Base-by-base conservation (phyloP, 1,139 yeast genomes). In the Nakaseomyces kungkrabaensis region DNA sequence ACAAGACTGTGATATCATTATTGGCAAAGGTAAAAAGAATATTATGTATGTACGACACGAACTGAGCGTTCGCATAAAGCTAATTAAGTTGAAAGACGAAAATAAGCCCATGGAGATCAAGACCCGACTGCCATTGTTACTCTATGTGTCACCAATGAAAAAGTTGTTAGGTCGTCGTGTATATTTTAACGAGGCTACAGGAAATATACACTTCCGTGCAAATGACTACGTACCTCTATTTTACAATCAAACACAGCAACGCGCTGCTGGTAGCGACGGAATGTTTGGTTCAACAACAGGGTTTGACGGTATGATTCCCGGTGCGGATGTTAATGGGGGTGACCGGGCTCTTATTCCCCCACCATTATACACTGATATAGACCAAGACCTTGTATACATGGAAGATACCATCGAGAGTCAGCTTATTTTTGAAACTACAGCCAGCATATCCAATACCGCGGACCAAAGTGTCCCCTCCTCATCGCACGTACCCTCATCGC, bases 71-170 rank as follows among this genome's bases (percentile, higher is more conserved):
- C 56, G 55, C 24, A 57, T 65, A 5, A 47, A 63, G 52, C 51
- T 52, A 37, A 54, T 56, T 33, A 43, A 45, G 10, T 43, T 45
- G 40, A 49, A 43, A 3, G 52, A 50, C 3, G 48, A 48, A 3
- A 51, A 52, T 38, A 55, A 56, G 29, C 54, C 51, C 26, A 50
- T 61, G 26, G 66, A 62, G 48, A 61, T 63, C 47, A 58, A 58
- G 48, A 86, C 88, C 4, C 80, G 79, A 48, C 64, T 84, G 38
- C 90, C 92, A 0, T 70, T 84, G 2, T 68, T 70, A 31, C 63
- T 84, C 2, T 84, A 77, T 59, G 67, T 81, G 5, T 77, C 82
- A 51, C 78, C 85, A 3, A 72, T 72, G 25, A 81, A 81, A 4
- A 70, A 70, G 38, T 74, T 79, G 43, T 63, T 71, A 32, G 85